Base-by-base conservation (phyloP, 805 yeast species). In the Myxozyma udenii region DNA sequence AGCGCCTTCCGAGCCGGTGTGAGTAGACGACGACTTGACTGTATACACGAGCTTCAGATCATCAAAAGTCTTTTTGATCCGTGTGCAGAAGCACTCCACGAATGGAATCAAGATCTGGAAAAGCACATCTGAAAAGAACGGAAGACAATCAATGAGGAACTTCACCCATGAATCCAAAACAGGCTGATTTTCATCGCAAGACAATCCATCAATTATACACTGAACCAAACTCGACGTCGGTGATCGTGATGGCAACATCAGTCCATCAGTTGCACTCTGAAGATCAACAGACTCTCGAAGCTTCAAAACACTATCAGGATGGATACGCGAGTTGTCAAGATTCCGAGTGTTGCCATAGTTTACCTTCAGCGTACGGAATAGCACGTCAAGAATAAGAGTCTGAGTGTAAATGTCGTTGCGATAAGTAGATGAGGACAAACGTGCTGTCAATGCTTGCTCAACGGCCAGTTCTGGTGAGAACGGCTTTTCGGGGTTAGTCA, bases 71-170 rank as follows among this genome's bases (percentile, higher is more conserved):
- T 33, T 48, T 3, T 64, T 63, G 18, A 78, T 65, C 55, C 75
- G 75, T 6, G 66, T 58, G 41, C 78, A 72, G 19, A 80, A 65
- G 14, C 81, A 71, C 25, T 80, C 79, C 38, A 76, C 80, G 26
- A 84, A 63, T 1, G 78, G 77, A 26, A 80, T 66, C 23, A 84
- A 65, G 26, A 80, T 80, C 48, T 78, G 78, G 52, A 83, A 79
- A 1, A 83, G 73, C 3, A 78, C 73, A 21, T 75, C 76, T 21
- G 71, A 71, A 59, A 81, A 77, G 44, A 79, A 69, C 2, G 74
- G 71, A 25, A 83, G 66, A 37, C 83, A 76, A 46, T 74, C 74
- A 4, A 78, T 74, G 32, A 84, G 65, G 11, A 84, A 69, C 14
- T 69, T 65, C 19, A 78, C 69, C 80, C 81, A 78, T 12, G 72